Evolutionary conservation across 2,329 filamentous ascomycete genomes (phyloP).

Genomic region (Aspergillus melleus): DNA sequence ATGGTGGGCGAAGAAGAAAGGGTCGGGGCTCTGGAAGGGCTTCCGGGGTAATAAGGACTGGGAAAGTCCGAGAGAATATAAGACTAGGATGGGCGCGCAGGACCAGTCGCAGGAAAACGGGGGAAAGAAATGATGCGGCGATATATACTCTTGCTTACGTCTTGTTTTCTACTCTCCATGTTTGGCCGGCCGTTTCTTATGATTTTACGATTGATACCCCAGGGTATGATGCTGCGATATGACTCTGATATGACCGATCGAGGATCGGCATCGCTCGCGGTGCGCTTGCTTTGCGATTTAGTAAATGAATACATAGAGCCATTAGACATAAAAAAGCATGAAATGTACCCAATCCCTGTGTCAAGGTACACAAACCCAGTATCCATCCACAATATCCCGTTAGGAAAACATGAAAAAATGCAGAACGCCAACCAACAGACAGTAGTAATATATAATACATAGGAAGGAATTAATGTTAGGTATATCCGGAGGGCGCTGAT

Average conservation of each 20-base stretch:
- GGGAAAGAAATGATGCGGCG: slow-evolving; percentile 10
- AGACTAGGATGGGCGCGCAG: slow-evolving; percentile 58
- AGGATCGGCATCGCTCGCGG: not conserved
- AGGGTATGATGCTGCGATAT: slow-evolving; percentile 1
- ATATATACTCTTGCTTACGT: not conserved
- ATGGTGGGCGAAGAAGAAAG: slow-evolving; percentile 61
- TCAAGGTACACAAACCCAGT: not conserved
- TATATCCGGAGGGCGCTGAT: slow-evolving; percentile 5
- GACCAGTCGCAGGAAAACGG: slow-evolving; percentile 23
- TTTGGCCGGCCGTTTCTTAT: not conserved
- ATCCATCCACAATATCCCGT: slow-evolving; percentile 3
- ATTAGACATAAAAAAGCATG: not conserved
- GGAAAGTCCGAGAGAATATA: slow-evolving; percentile 88
- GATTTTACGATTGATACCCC: slow-evolving; percentile 8
- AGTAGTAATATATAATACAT: slow-evolving; percentile 22
- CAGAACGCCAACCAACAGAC: slow-evolving; percentile 10
- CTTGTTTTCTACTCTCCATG: not conserved
- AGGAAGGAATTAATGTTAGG: slow-evolving; percentile 11
- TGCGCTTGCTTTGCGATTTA: not conserved
- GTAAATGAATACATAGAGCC: not conserved
- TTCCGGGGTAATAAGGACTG: slow-evolving; percentile 57
- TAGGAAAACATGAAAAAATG: slow-evolving; percentile 5
- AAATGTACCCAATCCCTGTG: not conserved
- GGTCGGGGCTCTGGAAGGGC: slow-evolving; percentile 72
- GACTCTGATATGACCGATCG: not conserved